These are phyloP conservation scores for Trifolium dubium DNA, from an alignment of 306 rosid species.

Conservation along the genomic window DNA sequence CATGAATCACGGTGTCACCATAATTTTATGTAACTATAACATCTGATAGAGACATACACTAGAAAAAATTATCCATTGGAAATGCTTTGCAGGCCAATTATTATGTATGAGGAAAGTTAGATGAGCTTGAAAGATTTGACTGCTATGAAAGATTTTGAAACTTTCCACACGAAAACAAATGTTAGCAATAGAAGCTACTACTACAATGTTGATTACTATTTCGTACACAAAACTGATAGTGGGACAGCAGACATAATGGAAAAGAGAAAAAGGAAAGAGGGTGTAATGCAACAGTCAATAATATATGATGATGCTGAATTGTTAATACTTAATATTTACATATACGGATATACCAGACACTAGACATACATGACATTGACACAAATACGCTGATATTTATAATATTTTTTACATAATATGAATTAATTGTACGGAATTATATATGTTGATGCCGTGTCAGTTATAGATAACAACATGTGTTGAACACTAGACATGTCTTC, in stretches of 20 bases:
- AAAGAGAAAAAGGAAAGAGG: not conserved
- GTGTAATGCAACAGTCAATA: constrained; percentile 14
- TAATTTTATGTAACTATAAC: too few relatives aligned
- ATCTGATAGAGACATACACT: too few relatives aligned
- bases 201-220: not conserved
- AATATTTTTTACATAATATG: too few relatives aligned
- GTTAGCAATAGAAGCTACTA: constrained; percentile 14
- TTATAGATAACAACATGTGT: too few relatives aligned
- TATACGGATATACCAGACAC: too few relatives aligned
- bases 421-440: too few relatives aligned
- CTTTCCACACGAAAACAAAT: constrained; percentile 14
- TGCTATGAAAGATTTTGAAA: constrained; percentile 19
- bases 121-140: constrained; percentile 10
- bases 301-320: not conserved
- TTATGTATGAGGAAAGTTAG: not conserved
- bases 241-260: constrained; percentile 39
- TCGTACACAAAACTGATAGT: constrained; percentile 32
- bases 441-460: too few relatives aligned
- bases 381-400: too few relatives aligned
- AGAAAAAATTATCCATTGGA: not conserved
- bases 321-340: too few relatives aligned
- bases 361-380: too few relatives aligned
- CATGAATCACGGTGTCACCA: too few relatives aligned
- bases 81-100: not conserved
- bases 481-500: too few relatives aligned